Conservation (phyloP, 352 stramenopile species). For the Pythium dissotocum region DNA sequence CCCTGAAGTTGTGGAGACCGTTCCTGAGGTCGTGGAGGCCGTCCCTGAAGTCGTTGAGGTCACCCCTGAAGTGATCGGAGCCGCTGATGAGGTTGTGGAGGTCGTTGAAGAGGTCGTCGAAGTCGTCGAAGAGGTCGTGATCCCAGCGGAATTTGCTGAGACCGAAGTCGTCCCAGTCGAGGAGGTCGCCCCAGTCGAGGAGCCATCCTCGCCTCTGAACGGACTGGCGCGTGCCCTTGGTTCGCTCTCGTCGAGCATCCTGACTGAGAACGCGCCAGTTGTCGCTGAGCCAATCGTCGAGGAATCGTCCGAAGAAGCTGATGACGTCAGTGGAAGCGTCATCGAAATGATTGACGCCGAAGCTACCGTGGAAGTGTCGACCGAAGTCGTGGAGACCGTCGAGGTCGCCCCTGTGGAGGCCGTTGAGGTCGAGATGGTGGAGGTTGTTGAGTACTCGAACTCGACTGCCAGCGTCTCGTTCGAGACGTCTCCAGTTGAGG, state of each 20-base stretch:
- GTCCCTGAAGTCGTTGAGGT: not conserved
- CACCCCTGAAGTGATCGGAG: not conserved
- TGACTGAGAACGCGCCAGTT: conserved; percentile 5
- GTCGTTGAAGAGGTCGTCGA: conserved; percentile 4
- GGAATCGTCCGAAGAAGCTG: not conserved
- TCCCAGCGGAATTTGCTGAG: not conserved
- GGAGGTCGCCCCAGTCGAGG: not conserved
- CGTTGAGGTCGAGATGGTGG: not conserved
- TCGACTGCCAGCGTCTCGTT: conserved; percentile 5
- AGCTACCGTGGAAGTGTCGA: not conserved
- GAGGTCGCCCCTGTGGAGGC: not conserved
- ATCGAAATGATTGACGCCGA: not conserved
- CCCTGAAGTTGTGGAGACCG: not conserved
- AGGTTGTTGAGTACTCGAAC: not conserved
- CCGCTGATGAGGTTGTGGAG: not conserved
- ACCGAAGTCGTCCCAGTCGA: not conserved
- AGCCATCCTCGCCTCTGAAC: conserved; percentile 5
- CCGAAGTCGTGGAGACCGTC: not conserved
- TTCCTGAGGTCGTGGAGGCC: not conserved
- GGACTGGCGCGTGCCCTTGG: conserved; percentile 19
- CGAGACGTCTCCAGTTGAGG: not conserved
- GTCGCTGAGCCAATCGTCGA: not conserved
- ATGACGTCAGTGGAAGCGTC: conserved; percentile 4
- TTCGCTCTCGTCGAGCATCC: conserved; percentile 21
- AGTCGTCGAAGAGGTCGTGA: not conserved